Conservation (phyloP, 805 yeast species). For the Yarrowia keelungensis region DNA sequence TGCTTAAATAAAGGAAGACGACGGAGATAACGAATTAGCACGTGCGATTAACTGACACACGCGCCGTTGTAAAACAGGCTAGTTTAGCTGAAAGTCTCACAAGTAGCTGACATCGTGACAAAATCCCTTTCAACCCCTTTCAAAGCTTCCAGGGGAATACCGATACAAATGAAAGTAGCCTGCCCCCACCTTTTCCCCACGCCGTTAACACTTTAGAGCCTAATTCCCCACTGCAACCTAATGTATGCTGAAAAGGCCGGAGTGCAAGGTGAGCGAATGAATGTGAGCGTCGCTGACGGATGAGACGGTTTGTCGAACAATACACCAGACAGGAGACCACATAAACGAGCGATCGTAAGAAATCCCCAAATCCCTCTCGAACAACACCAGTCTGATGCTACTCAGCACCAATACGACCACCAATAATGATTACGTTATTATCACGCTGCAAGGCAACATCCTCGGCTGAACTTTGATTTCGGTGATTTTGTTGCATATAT, state of each 20-base stretch:
- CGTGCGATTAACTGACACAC: not conserved
- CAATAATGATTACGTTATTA: constrained; percentile 31
- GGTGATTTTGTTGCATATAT: constrained; percentile 11
- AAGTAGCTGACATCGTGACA: too few relatives aligned
- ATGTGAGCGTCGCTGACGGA: not conserved
- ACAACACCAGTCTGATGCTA: too few relatives aligned
- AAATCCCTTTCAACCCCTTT: too few relatives aligned
- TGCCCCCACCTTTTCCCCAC: constrained; percentile 25
- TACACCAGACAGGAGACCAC: too few relatives aligned
- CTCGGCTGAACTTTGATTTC: constrained; percentile 36
- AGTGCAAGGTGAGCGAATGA: not conserved
- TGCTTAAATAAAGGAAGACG: not conserved
- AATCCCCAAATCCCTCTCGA: too few relatives aligned
- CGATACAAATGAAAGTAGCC: too few relatives aligned
- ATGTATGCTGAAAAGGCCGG: not conserved
- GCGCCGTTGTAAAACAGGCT: not conserved
- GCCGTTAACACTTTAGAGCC: constrained; percentile 34
- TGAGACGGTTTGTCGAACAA: too few relatives aligned
- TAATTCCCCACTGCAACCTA: constrained; percentile 20
- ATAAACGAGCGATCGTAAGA: too few relatives aligned
- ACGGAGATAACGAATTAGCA: not conserved
- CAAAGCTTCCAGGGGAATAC: too few relatives aligned
- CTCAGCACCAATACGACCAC: not conserved
- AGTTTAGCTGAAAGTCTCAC: too few relatives aligned
- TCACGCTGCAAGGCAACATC: constrained; percentile 32